Base-by-base conservation (phyloP, 2,329 filamentous ascomycete genomes). In the Aspergillus fructus region DNA sequence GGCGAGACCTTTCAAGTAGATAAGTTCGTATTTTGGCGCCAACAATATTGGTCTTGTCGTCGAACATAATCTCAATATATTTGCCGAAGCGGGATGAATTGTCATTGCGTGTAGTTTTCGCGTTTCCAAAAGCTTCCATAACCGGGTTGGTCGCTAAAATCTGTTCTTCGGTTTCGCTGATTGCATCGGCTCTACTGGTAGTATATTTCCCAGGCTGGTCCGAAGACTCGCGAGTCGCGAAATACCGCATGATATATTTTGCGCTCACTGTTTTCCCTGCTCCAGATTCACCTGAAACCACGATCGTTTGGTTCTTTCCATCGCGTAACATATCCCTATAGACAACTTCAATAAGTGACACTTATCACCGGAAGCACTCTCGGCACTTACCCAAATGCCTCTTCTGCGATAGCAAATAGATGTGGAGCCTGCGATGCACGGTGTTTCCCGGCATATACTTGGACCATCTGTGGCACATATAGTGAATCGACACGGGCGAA, bases 181-280 rank as follows among this genome's bases (percentile, higher is more conserved):
- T 97, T 58, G 90, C 89, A 68, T 88, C 86, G 40, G 79, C 79
- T 67, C 86, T 81, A 60, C 91, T 90, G 76, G 91, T 94, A 54
- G 83, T 83, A 68, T 90, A 87, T 62, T 86, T 88, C 49, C 89
- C 88, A 15, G 91, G 89, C 73, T 93, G 90, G 68, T 96, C 91
- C 55, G 94, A 92, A 7, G 93, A 89, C 77, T 97, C 94, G 84
- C 94, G 88, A 43, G 94, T 99, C 62, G 94, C 94, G 77, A 99
- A 99, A 80, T 99, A 99, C 70, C 94, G 87, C 94, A 99, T 99
- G 74, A 99, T 97, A 78, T 99, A 97, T 80, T 99, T 99, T 68
- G 94, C 94, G 77, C 93, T 97, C 74, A 99, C 94, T 5, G 94
- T 99, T 81, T 99, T 99, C 71, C 94, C 94, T 63, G 94, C 94